Percentiles rank a stretch among this genome's conserved stretches.
phyloP scores from a whole-genome alignment of 805 yeast genomes.

The Pichia occidentalis region DNA sequence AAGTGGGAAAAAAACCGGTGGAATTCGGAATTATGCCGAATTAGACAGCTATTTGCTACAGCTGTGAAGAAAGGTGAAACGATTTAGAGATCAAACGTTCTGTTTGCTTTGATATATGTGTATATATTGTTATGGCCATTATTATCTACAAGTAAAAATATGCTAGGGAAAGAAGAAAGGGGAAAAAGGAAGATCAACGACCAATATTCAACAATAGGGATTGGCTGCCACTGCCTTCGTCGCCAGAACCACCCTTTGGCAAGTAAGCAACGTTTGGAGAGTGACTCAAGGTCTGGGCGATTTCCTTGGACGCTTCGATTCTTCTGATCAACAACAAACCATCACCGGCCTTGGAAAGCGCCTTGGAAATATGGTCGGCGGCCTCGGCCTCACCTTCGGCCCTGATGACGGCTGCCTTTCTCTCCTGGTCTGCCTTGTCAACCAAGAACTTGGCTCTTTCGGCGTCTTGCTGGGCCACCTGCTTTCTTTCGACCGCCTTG shows the following conservation, averaged over 20 bases:
- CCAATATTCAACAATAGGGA: constrained; percentile 63
- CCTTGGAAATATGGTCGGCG: constrained; percentile 90
- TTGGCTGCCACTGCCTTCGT: constrained; percentile 38
- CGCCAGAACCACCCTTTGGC: constrained; percentile 47
- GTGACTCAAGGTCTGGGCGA: constrained; percentile 78
- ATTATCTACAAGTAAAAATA: too few relatives aligned
- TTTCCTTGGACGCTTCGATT: constrained; percentile 93
- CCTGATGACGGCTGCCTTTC: constrained; percentile 88
- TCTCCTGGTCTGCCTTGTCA: constrained; percentile 95
- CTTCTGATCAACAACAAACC: constrained; percentile 90
- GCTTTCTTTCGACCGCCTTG: constrained; percentile 97
- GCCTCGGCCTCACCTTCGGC: constrained; percentile 99
- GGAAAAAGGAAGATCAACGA: constrained; percentile 34
- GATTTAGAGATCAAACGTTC: too few relatives aligned
- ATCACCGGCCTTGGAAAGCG: constrained; percentile 90
- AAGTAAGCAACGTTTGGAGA: constrained; percentile 85
- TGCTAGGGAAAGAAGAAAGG: too few relatives aligned
- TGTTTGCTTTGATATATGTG: too few relatives aligned
- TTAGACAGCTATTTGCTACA: too few relatives aligned
- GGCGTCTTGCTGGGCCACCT: constrained; percentile 98
- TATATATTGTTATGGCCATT: too few relatives aligned
- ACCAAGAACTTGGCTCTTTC: constrained; percentile 92
- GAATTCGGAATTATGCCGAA: too few relatives aligned
- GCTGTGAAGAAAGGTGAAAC: too few relatives aligned
- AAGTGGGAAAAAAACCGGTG: too few relatives aligned